A percentile compares a stretch with the other conserved stretches of the same genome.
Evolutionary conservation across 495 filamentous ascomycete species (phyloP).

Genomic region (Evansstolkia leycettana): DNA sequence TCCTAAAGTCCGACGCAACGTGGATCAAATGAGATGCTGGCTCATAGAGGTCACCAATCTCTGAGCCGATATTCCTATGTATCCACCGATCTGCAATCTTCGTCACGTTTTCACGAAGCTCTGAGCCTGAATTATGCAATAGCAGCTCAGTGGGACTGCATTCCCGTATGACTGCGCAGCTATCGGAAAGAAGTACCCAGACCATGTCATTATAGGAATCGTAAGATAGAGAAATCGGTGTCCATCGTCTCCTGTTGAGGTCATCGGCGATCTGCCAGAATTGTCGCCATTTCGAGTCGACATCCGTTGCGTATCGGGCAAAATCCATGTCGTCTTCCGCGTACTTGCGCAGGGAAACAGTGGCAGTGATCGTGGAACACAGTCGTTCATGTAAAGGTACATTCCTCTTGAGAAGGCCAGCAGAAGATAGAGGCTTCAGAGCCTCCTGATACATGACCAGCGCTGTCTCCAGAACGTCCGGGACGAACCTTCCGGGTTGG

Average conservation of each 20-base stretch:
- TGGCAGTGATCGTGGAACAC: constrained; percentile 53
- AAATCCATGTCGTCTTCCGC: constrained; percentile 59
- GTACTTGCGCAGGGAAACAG: constrained; percentile 45
- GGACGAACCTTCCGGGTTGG: constrained; percentile 64
- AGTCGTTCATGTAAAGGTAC: constrained; percentile 51
- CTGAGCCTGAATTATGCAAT: constrained; percentile 25
- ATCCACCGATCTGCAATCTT: constrained; percentile 32
- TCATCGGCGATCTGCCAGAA: constrained; percentile 79
- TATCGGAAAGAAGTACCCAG: constrained; percentile 72
- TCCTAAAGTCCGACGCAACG: constrained; percentile 45
- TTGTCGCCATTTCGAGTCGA: constrained; percentile 75
- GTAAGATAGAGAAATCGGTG: constrained; percentile 61
- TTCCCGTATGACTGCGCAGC: constrained; percentile 61
- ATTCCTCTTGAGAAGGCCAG: constrained; percentile 27
- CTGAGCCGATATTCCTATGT: constrained; percentile 27
- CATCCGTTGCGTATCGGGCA: constrained; percentile 52
- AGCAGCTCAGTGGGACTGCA: constrained; percentile 69
- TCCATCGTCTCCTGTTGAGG: constrained; percentile 72
- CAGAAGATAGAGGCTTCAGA: constrained; percentile 23
- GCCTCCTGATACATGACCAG: constrained; percentile 61
- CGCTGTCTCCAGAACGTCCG: constrained; percentile 70
- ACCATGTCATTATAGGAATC: constrained; percentile 60
- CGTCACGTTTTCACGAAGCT: constrained; percentile 19
- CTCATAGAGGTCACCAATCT: constrained; percentile 25
- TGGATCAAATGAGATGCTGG: constrained; percentile 38